Conservation (phyloP, 176 grass and related monocot species). For the Hsuehochloa calcarea region DNA sequence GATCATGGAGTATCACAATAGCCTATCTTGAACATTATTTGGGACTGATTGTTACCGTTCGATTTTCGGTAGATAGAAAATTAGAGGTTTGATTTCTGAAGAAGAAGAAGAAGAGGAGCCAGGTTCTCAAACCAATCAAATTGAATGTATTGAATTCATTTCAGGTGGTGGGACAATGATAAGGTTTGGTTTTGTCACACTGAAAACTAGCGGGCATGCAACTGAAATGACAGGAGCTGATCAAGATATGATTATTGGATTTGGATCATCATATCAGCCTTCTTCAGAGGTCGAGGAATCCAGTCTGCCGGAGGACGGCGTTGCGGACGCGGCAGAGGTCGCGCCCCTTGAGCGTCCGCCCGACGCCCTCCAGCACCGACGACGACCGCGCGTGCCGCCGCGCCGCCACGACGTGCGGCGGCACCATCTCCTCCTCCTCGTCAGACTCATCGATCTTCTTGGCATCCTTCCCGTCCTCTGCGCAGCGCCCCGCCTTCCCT, state of each 20-base stretch:
- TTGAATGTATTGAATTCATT: conserved; percentile 43
- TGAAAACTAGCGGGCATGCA: not conserved
- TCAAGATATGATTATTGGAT: not conserved
- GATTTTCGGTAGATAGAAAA: not conserved
- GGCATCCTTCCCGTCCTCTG: not conserved
- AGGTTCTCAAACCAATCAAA: conserved; percentile 9
- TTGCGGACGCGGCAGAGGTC: conserved; percentile 60
- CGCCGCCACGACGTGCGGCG: conserved; percentile 57
- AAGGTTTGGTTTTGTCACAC: conserved; percentile 4
- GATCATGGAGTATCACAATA: not conserved
- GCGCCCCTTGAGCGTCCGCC: conserved; percentile 55
- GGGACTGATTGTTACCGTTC: not conserved
- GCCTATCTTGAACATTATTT: not conserved
- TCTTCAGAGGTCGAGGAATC: conserved; percentile 52
- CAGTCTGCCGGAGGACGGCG: conserved; percentile 55
- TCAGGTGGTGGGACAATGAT: not conserved
- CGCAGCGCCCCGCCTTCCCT: not conserved
- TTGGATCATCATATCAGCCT: not conserved
- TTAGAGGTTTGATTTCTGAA: not conserved
- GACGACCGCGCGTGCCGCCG: conserved; percentile 51
- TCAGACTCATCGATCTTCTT: conserved; percentile 21
- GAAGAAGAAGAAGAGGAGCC: not conserved
- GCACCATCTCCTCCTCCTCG: conserved; percentile 44
- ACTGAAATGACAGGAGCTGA: not conserved
- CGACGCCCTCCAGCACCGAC: conserved; percentile 61